A percentile compares a stretch with the other conserved stretches of the same genome.
Conservation (phyloP, 345 rosid genomes). For the Hypericum perforatum region DNA sequence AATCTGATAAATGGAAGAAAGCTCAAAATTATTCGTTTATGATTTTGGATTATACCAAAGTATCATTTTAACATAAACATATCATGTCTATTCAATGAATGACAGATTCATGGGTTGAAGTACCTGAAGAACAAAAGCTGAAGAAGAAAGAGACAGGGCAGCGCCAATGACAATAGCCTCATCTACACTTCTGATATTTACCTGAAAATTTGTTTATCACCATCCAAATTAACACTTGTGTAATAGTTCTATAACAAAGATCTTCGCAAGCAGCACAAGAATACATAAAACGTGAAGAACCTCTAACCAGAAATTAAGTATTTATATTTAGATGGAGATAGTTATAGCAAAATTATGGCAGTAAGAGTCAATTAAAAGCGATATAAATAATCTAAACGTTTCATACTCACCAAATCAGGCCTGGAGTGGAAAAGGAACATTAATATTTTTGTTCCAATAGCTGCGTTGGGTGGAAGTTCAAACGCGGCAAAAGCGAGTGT, state of each 20-base stretch:
- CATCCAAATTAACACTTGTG: too few species aligned
- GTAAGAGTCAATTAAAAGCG: not conserved
- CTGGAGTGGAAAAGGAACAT: slow-evolving; percentile 89
- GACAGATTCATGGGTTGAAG: slow-evolving; percentile 5
- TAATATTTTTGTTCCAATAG: slow-evolving; percentile 77
- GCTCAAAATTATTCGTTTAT: too few species aligned
- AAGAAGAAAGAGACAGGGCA: slow-evolving; percentile 91
- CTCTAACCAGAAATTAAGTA: too few species aligned
- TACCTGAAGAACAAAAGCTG: slow-evolving; percentile 98
- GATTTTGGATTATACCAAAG: not conserved
- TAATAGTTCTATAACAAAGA: too few species aligned
- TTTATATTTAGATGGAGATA: not conserved
- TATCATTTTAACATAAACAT: not conserved
- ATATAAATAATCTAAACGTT: not conserved
- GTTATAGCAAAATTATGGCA: not conserved
- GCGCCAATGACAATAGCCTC: slow-evolving; percentile 97
- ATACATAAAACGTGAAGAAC: too few species aligned
- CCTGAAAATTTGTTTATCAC: slow-evolving; percentile 30
- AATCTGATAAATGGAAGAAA: too few species aligned
- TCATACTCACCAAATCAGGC: slow-evolving; percentile 65
- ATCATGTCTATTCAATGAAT: not conserved
- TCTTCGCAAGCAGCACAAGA: too few species aligned
- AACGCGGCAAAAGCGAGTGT: slow-evolving; percentile 95
- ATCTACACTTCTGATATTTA: slow-evolving; percentile 90
- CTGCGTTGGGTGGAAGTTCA: slow-evolving; percentile 98